These are phyloP conservation scores for Kuraishia piskuri DNA, from an alignment of 805 yeast genomes.

Conservation along the genomic window DNA sequence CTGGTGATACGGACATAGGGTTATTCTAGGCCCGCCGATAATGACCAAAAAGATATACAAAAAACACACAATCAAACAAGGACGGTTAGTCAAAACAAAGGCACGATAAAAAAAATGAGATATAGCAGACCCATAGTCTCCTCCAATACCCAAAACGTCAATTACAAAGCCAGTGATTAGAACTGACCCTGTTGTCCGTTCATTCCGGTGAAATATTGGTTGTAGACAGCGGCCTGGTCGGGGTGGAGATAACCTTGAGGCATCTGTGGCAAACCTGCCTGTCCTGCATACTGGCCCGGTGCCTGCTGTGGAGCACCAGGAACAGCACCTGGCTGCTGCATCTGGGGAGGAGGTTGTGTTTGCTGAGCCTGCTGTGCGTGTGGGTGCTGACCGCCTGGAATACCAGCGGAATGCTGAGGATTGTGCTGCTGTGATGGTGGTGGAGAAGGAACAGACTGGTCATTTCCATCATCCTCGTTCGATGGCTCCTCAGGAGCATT, in stretches of 20 bases:
- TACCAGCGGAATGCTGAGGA: slow-evolving; percentile 24
- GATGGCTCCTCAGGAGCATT: slow-evolving; percentile 90
- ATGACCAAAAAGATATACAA: background rate
- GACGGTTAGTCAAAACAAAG: background rate
- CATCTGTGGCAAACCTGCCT: slow-evolving; percentile 25
- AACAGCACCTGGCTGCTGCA: slow-evolving; percentile 19
- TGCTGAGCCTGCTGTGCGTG: slow-evolving; percentile 10
- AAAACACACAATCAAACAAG: background rate
- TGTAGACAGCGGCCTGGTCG: slow-evolving; percentile 48
- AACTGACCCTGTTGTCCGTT: slow-evolving; percentile 53
- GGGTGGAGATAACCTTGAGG: slow-evolving; percentile 43
- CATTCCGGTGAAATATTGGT: slow-evolving; percentile 53
- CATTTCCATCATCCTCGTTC: slow-evolving; percentile 44
- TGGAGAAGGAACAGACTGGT: slow-evolving; percentile 10
- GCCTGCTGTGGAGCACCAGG: background rate
- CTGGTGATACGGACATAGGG: background rate
- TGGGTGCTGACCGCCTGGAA: slow-evolving; percentile 18
- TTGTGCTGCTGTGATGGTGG: slow-evolving; percentile 24
- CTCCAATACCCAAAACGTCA: slow-evolving; percentile 9
- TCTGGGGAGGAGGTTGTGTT: slow-evolving; percentile 2
- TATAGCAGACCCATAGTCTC: background rate
- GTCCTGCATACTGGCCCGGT: background rate
- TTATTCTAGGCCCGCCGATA: background rate
- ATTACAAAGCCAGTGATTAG: slow-evolving; percentile 17
- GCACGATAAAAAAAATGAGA: background rate